These are phyloP conservation scores for Mycosarcoma mackinlayi DNA, from an alignment of 1,284 basidiomycete species.

Conservation along the genomic window DNA sequence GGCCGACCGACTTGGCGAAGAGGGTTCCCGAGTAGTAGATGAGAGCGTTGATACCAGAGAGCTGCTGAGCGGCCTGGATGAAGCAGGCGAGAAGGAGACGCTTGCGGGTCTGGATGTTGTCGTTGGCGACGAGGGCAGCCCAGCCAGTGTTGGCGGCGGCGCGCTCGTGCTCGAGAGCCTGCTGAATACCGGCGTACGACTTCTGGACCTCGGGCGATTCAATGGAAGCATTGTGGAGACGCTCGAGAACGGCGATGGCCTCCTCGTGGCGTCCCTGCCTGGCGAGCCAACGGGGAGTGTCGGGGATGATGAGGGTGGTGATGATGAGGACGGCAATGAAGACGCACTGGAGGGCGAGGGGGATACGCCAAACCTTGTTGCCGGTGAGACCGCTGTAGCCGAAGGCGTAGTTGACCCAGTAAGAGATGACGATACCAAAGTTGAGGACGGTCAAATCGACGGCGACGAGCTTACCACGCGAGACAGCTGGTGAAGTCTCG, in stretches of 20 bases:
- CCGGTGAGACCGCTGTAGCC: slow-evolving; percentile 71
- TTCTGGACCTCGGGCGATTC: slow-evolving; percentile 72
- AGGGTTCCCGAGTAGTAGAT: slow-evolving; percentile 72
- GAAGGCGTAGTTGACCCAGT: slow-evolving; percentile 68
- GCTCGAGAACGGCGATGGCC: slow-evolving; percentile 76
- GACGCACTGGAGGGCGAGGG: slow-evolving; percentile 76
- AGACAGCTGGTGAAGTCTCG: slow-evolving; percentile 75
- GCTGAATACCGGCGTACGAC: slow-evolving; percentile 70
- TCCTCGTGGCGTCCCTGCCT: slow-evolving; percentile 73
- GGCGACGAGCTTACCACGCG: slow-evolving; percentile 77
- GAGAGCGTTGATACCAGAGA: slow-evolving; percentile 76
- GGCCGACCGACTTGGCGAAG: slow-evolving; percentile 68
- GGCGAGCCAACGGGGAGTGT: slow-evolving; percentile 79
- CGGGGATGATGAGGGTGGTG: slow-evolving; percentile 76
- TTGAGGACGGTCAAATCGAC: slow-evolving; percentile 78
- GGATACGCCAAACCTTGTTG: slow-evolving; percentile 76
- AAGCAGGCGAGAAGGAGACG: slow-evolving; percentile 74
- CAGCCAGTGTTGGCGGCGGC: slow-evolving; percentile 40
- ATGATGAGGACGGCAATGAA: slow-evolving; percentile 75
- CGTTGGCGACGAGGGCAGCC: slow-evolving; percentile 74
- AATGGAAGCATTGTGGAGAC: slow-evolving; percentile 73
- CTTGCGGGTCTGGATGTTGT: slow-evolving; percentile 75
- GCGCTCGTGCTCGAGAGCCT: slow-evolving; percentile 61
- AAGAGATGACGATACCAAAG: slow-evolving; percentile 75
- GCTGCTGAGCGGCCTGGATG: slow-evolving; percentile 79